These are phyloP conservation scores for Podospora pseudopauciseta DNA, from an alignment of 495 filamentous ascomycete genomes.

Conservation along the genomic window DNA sequence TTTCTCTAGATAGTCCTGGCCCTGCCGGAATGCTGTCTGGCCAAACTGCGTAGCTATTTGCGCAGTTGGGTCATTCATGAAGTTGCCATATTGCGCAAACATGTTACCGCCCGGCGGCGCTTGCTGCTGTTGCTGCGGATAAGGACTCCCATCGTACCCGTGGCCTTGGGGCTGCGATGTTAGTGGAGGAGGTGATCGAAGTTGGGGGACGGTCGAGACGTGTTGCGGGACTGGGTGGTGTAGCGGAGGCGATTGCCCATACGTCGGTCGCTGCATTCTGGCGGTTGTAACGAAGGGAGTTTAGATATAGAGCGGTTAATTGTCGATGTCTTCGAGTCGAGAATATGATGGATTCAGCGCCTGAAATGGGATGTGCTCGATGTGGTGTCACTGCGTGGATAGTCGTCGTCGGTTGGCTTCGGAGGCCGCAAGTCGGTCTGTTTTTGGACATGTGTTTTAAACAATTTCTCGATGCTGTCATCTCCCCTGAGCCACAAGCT, in stretches of 20 bases:
- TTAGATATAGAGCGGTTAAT: neutral
- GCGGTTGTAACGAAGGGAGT: neutral
- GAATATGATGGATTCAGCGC: neutral
- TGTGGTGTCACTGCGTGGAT: neutral
- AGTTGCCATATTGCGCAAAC: slow-evolving; percentile 71
- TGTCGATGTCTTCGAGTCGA: neutral
- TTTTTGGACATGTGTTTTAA: slow-evolving; percentile 42
- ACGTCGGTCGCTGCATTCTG: slow-evolving; percentile 78
- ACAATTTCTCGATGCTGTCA: slow-evolving; percentile 28
- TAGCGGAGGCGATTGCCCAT: slow-evolving; percentile 88
- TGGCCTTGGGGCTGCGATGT: slow-evolving; percentile 65
- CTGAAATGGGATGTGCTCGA: neutral
- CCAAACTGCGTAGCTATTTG: slow-evolving; percentile 95
- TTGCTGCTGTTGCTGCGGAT: slow-evolving; percentile 55
- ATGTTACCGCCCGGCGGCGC: slow-evolving; percentile 54
- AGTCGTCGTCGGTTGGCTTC: neutral
- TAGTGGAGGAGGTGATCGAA: slow-evolving; percentile 91
- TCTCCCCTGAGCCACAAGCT: slow-evolving; percentile 14
- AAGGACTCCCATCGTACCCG: slow-evolving; percentile 72
- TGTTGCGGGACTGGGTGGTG: slow-evolving; percentile 98
- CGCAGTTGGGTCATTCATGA: slow-evolving; percentile 94
- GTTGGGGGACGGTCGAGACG: slow-evolving; percentile 97
- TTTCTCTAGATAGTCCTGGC: slow-evolving; percentile 88
- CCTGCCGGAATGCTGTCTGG: slow-evolving; percentile 80
- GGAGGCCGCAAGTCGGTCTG: slow-evolving; percentile 5